A percentile compares a stretch with the other conserved stretches of the same genome.
phyloP scores from a whole-genome alignment of 2,329 filamentous ascomycete species.

The Fusarium globosum region DNA sequence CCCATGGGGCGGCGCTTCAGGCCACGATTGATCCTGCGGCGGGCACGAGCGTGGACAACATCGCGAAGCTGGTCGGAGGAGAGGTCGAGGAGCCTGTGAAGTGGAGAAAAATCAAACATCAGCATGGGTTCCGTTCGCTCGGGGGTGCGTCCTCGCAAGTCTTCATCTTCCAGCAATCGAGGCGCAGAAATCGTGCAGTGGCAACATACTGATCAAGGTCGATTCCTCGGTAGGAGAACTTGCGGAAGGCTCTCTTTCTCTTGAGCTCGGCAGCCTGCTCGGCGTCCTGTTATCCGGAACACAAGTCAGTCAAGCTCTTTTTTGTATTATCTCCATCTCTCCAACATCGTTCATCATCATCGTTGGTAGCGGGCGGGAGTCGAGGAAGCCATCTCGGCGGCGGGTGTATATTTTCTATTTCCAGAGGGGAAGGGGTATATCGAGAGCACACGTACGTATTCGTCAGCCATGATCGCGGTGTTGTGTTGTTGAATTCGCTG shows the following conservation, averaged over 20 bases:
- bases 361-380: constrained; percentile 21
- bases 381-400: constrained; percentile 38
- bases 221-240: constrained; percentile 99
- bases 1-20: constrained; percentile 99
- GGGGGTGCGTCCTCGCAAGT: constrained; percentile 6
- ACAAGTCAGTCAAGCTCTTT: constrained; percentile 46
- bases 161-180: constrained; percentile 29
- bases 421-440: constrained; percentile 9
- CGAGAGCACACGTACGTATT: constrained; percentile 77
- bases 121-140: constrained; percentile 31
- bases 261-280: constrained; percentile 99
- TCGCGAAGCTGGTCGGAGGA: constrained; percentile 98
- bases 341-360: background rate
- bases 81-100: constrained; percentile 92
- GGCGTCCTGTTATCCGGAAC: constrained; percentile 74
- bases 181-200: constrained; percentile 43
- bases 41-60: constrained; percentile 98
- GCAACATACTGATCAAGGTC: constrained; percentile 96
- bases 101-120: constrained; percentile 27
- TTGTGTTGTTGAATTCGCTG: constrained; percentile 57
- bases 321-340: constrained; percentile 10
- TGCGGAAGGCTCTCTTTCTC: constrained; percentile 99
- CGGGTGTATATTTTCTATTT: constrained; percentile 17
- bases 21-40: constrained; percentile 98
- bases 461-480: constrained; percentile 83